Percentiles rank a stretch among this genome's conserved stretches.
Conservation (phyloP, 768 basidiomycete species). For the Trichaptum fuscoviolaceum region DNA sequence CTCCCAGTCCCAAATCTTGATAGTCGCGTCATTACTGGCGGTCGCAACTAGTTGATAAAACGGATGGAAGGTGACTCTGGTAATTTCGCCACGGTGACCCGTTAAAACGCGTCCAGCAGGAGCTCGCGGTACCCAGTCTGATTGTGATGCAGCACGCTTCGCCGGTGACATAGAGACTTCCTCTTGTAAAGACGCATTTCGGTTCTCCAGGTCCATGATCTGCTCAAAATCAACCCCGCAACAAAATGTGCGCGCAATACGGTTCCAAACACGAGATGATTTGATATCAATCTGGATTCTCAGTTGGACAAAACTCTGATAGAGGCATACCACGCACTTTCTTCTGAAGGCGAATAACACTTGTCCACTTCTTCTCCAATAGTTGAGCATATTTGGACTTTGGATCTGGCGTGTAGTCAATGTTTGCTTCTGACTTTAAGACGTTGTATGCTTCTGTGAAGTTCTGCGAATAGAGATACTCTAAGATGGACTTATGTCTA, state of each 20-base stretch:
- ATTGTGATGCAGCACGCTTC: constrained; percentile 55
- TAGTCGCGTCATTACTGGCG: constrained; percentile 82
- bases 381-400: constrained; percentile 83
- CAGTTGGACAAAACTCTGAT: background rate
- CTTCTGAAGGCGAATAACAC: constrained; percentile 92
- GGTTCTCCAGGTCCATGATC: constrained; percentile 94
- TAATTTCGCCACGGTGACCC: constrained; percentile 74
- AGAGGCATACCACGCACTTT: constrained; percentile 47
- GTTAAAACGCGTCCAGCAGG: constrained; percentile 74
- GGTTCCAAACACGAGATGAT: background rate
- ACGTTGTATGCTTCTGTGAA: constrained; percentile 59
- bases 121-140: constrained; percentile 85
- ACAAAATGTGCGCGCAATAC: background rate
- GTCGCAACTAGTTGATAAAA: constrained; percentile 77
- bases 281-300: background rate
- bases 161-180: constrained; percentile 46
- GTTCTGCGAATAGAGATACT: constrained; percentile 66
- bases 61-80: constrained; percentile 81
- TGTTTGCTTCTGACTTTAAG: constrained; percentile 46
- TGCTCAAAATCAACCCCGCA: constrained; percentile 24
- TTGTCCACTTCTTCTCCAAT: constrained; percentile 97
- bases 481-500: constrained; percentile 78
- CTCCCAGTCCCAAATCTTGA: constrained; percentile 98
- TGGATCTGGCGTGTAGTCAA: constrained; percentile 74
- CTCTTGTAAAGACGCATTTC: constrained; percentile 77